Conservation (phyloP, 2,329 filamentous ascomycete species). For the Raffaelea deltoideospora region DNA sequence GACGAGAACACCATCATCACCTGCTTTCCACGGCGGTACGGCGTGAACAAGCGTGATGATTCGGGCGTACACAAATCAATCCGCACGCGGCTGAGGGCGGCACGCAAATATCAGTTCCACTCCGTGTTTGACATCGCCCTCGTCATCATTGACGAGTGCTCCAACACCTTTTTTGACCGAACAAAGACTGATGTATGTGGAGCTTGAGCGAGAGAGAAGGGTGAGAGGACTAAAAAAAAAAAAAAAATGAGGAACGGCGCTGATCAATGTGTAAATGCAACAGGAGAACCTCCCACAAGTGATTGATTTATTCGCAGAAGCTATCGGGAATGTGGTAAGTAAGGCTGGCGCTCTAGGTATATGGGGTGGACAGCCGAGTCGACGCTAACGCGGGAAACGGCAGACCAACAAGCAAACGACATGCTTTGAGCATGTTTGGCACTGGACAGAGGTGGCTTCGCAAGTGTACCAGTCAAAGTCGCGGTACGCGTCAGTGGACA, state of each 20-base stretch:
- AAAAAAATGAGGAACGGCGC: constrained; percentile 13
- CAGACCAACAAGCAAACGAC: constrained; percentile 20
- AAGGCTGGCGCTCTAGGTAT: not conserved
- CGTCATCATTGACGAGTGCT: constrained; percentile 26
- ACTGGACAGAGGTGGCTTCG: constrained; percentile 15
- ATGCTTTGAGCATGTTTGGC: constrained; percentile 22
- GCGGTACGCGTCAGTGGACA: constrained; percentile 6
- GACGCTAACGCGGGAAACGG: not conserved
- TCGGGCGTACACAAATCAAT: constrained; percentile 26
- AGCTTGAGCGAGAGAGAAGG: not conserved
- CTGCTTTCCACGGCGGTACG: constrained; percentile 23
- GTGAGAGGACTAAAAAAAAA: too few relatives aligned
- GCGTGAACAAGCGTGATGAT: constrained; percentile 22
- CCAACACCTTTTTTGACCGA: constrained; percentile 22
- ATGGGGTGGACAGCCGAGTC: not conserved
- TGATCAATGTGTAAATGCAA: not conserved
- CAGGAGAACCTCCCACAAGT: constrained; percentile 17
- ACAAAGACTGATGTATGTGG: constrained; percentile 1
- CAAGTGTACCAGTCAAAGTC: constrained; percentile 7
- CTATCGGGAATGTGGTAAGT: constrained; percentile 25
- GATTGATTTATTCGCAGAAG: constrained; percentile 24
- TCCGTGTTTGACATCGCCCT: constrained; percentile 26
- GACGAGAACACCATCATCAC: constrained; percentile 17
- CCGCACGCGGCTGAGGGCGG: constrained; percentile 15
- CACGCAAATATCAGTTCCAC: constrained; percentile 13